Conservation (phyloP, 2,329 filamentous ascomycete species). For the Xylariaceae sp. region DNA sequence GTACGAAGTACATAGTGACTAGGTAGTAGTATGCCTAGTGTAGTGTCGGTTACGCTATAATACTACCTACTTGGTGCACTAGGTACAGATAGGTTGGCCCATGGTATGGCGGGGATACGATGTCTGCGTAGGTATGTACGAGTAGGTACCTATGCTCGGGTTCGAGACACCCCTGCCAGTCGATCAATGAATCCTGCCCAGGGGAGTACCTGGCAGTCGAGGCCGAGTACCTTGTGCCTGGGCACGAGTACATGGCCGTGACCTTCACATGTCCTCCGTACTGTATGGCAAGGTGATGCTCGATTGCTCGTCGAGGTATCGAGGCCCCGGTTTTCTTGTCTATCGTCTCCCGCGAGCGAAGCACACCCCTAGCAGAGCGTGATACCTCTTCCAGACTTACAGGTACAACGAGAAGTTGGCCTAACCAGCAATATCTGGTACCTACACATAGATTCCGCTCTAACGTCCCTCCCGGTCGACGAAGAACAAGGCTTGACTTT, state of each 20-base stretch:
- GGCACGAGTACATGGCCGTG: slow-evolving; percentile 11
- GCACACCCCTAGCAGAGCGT: neutral
- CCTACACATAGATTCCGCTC: slow-evolving; percentile 2
- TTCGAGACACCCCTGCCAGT: slow-evolving; percentile 12
- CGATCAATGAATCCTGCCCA: slow-evolving; percentile 10
- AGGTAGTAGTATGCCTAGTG: neutral
- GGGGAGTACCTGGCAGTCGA: neutral
- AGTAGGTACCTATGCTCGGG: neutral
- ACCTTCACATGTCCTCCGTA: slow-evolving; percentile 10
- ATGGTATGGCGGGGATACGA: slow-evolving; percentile 8
- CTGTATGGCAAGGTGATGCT: slow-evolving; percentile 10
- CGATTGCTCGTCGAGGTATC: neutral
- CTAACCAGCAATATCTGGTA: neutral
- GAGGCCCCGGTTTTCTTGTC: neutral
- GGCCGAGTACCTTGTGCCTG: slow-evolving; percentile 8
- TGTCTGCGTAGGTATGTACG: neutral
- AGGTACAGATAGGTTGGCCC: slow-evolving; percentile 1
- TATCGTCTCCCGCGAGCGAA: neutral
- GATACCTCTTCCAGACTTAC: neutral
- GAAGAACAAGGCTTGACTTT: slow-evolving; percentile 14
- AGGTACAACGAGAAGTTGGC: neutral
- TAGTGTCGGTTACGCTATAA: neutral
- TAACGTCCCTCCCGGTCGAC: neutral
- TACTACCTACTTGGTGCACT: neutral
- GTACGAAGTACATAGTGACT: neutral